A percentile compares a stretch with the other conserved stretches of the same genome.
Evolutionary conservation across 768 basidiomycete species (phyloP).

Genomic region (Tylopilus intermedius): DNA sequence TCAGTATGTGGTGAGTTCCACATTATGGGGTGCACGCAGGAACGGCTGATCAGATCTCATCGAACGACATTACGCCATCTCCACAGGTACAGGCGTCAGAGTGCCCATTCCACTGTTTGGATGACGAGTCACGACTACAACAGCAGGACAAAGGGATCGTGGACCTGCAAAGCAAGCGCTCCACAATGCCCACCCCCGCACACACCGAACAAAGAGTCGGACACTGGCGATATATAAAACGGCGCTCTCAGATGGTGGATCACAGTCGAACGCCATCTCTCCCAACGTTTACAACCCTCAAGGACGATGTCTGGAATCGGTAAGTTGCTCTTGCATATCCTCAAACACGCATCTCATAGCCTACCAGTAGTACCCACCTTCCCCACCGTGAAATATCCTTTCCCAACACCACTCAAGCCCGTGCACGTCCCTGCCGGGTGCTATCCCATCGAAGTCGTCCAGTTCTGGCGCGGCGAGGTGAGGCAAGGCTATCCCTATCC

Average conservation of each 20-base stretch:
- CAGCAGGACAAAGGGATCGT: constrained; percentile 1
- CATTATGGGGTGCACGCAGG: too few species aligned
- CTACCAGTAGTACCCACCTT: background rate
- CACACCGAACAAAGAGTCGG: constrained; percentile 6
- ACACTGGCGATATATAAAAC: constrained; percentile 6
- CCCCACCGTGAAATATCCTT: background rate
- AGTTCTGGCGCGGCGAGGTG: constrained; percentile 26
- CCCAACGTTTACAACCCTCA: background rate
- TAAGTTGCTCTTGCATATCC: background rate
- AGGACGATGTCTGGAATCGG: constrained; percentile 4
- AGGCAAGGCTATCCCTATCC: constrained; percentile 5
- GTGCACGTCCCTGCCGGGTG: constrained; percentile 15
- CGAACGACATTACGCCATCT: background rate
- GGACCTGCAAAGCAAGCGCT: background rate
- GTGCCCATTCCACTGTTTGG: background rate
- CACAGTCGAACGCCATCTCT: background rate
- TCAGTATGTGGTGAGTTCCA: too few species aligned
- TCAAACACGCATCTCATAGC: background rate
- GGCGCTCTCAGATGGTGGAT: background rate
- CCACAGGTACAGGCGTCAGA: background rate
- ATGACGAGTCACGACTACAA: background rate
- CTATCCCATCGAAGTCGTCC: constrained; percentile 24
- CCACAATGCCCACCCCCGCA: background rate
- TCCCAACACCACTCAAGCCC: constrained; percentile 13
- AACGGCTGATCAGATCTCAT: background rate